A percentile compares a stretch with the other conserved stretches of the same genome.
These are phyloP conservation scores for Neurospora hispaniola DNA, from an alignment of 495 filamentous ascomycete species.

Conservation along the genomic window DNA sequence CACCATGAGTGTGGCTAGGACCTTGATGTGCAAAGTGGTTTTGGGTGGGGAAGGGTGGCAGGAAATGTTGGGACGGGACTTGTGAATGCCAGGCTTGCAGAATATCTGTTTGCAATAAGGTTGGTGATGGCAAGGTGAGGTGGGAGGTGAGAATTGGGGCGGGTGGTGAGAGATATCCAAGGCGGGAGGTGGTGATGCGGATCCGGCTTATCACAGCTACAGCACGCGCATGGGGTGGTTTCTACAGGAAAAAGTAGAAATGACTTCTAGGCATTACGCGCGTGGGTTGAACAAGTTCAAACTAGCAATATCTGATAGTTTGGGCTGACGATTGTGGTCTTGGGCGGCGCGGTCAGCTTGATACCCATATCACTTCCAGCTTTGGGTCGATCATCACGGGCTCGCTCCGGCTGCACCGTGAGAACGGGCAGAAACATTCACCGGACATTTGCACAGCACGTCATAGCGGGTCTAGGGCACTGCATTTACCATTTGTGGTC, in stretches of 20 bases:
- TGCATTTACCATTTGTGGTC: not conserved
- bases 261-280: not conserved
- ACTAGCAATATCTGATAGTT: not conserved
- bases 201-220: not conserved
- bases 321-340: not conserved
- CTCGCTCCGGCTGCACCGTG: not conserved
- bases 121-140: not conserved
- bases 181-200: not conserved
- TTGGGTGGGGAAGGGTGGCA: not conserved
- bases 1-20: not conserved
- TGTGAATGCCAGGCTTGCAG: not conserved
- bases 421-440: not conserved
- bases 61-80: not conserved
- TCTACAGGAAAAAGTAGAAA: not conserved
- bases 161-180: not conserved
- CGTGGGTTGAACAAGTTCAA: rapidly evolving
- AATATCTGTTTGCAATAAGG: not conserved
- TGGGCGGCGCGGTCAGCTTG: not conserved
- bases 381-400: rapidly evolving
- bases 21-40: not conserved
- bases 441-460: not conserved
- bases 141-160: not conserved
- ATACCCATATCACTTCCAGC: not conserved
- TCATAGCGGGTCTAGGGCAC: not conserved
- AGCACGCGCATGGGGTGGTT: not conserved